A percentile compares a stretch with the other conserved stretches of the same genome.
Conservation (phyloP, 2,329 filamentous ascomycete genomes). For the Fusarium tuaranense region DNA sequence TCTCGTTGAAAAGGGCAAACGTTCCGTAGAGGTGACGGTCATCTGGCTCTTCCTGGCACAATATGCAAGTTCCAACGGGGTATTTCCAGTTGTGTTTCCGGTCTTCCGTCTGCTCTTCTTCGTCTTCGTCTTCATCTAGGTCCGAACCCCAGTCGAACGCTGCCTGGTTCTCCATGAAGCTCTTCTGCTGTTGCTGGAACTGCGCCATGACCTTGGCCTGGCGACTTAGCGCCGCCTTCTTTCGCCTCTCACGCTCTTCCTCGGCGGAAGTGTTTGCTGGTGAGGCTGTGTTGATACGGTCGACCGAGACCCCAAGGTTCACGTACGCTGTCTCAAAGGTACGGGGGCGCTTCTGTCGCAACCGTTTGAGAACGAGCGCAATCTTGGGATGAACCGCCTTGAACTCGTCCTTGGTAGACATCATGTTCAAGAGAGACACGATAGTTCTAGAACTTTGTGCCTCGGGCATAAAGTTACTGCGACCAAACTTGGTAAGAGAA, state of each 20-base stretch:
- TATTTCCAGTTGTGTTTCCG: conserved; percentile 82
- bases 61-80: conserved; percentile 90
- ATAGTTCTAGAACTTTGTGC: conserved; percentile 71
- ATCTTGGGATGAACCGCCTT: conserved; percentile 89
- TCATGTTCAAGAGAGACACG: conserved; percentile 70
- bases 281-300: conserved; percentile 84
- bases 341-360: conserved; percentile 84
- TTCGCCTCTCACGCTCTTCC: conserved; percentile 84
- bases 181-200: conserved; percentile 97
- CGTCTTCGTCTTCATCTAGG: conserved; percentile 80
- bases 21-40: conserved; percentile 91
- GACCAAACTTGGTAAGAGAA: conserved; percentile 73
- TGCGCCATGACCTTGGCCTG: conserved; percentile 97
- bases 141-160: conserved; percentile 86
- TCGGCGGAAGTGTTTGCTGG: conserved; percentile 77
- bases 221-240: conserved; percentile 88
- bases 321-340: conserved; percentile 77
- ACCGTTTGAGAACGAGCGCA: conserved; percentile 81
- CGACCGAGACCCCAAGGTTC: conserved; percentile 74
- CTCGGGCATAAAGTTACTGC: conserved; percentile 70
- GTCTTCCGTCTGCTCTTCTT: conserved; percentile 72
- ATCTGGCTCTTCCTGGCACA: conserved; percentile 96
- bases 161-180: conserved; percentile 90
- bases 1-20: conserved; percentile 90
- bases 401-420: conserved; percentile 78